A percentile compares a stretch with the other conserved stretches of the same genome.
Conservation (phyloP, 2,329 filamentous ascomycete genomes). For the Aspergillus sclerotialis region DNA sequence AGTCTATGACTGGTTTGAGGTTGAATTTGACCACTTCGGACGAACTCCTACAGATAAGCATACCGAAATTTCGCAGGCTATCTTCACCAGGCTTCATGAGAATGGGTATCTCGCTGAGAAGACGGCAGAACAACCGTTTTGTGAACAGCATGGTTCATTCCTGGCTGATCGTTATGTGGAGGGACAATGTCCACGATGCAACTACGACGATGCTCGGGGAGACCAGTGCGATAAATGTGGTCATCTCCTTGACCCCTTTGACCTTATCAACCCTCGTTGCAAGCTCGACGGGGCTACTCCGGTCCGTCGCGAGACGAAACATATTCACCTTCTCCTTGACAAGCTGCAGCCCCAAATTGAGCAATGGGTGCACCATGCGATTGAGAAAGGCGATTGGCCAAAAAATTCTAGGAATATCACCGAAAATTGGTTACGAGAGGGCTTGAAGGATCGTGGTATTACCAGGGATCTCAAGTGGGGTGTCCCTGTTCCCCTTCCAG, state of each 20-base stretch:
- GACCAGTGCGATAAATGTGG: conserved; percentile 74
- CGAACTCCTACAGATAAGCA: conserved; percentile 84
- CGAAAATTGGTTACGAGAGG: conserved; percentile 55
- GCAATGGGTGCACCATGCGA: conserved; percentile 68
- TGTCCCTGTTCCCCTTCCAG: conserved; percentile 52
- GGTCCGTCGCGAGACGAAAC: conserved; percentile 74
- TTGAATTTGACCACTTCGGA: conserved; percentile 91
- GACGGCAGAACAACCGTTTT: conserved; percentile 84
- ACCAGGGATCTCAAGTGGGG: conserved; percentile 93
- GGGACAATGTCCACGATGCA: conserved; percentile 42
- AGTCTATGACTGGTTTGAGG: conserved; percentile 94
- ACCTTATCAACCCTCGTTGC: conserved; percentile 78
- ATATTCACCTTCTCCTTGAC: conserved; percentile 83
- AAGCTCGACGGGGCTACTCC: conserved; percentile 84
- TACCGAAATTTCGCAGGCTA: conserved; percentile 85
- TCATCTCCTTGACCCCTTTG: conserved; percentile 62
- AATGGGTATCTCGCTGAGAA: conserved; percentile 85
- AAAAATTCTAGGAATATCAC: conserved; percentile 40
- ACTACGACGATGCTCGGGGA: conserved; percentile 62
- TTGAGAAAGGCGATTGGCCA: conserved; percentile 56
- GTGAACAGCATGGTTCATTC: conserved; percentile 58
- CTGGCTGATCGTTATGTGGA: conserved; percentile 67
- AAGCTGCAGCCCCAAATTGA: conserved; percentile 71
- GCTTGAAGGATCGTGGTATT: conserved; percentile 78
- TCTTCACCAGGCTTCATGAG: conserved; percentile 79